phyloP scores from a whole-genome alignment of 176 grass and related monocot species.

The Bonia amplexicaulis region DNA sequence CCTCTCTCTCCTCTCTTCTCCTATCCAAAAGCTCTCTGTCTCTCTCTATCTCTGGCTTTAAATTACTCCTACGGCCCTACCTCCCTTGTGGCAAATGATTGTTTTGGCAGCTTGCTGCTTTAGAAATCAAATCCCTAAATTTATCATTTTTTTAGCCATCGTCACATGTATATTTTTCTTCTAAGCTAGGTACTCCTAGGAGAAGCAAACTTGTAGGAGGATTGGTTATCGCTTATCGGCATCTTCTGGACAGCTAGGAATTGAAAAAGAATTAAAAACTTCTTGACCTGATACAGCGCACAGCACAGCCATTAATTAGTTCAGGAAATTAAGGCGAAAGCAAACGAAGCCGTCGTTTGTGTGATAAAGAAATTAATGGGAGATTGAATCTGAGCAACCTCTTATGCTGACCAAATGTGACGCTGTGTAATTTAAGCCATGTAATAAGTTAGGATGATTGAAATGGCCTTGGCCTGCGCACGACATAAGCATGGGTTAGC shows the following conservation, averaged over 20 bases:
- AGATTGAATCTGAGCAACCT: background rate
- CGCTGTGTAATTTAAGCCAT: background rate
- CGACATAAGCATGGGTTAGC: background rate
- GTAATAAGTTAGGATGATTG: background rate
- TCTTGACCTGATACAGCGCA: background rate
- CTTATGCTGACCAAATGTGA: background rate
- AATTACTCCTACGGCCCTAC: background rate
- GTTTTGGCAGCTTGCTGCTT: background rate
- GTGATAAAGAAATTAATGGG: background rate
- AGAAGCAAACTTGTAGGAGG: background rate
- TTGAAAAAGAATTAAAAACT: too few species aligned
- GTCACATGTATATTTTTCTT: background rate
- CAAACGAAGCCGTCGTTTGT: background rate
- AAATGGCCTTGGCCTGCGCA: background rate
- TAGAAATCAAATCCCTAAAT: too few species aligned
- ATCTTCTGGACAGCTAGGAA: background rate
- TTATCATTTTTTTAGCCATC: background rate
- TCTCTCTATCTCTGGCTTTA: background rate
- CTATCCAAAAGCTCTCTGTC: background rate
- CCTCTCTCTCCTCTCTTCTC: background rate
- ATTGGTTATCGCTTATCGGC: background rate
- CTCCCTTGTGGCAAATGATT: constrained; percentile 6
- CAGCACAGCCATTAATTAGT: background rate
- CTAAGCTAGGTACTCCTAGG: background rate
- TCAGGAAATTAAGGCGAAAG: background rate